Percentiles rank a stretch among this genome's conserved stretches.
These are phyloP conservation scores for Mallotus japonicus DNA, from an alignment of 441 rosid genomes.

Conservation along the genomic window DNA sequence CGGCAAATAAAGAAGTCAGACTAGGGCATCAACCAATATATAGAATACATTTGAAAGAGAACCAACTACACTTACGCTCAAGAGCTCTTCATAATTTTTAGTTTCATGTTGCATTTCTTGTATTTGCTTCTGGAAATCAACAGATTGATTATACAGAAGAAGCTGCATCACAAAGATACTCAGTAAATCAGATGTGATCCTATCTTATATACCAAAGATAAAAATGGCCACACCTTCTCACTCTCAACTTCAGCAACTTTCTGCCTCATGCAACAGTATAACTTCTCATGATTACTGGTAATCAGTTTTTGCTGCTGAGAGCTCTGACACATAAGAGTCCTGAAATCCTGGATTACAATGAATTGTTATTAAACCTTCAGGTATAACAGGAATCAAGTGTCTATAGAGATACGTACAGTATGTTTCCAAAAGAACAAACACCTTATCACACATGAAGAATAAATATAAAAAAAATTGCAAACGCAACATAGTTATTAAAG, in stretches of 20 bases:
- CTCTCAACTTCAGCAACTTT: slow-evolving; percentile 53
- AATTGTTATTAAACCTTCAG: slow-evolving; percentile 16
- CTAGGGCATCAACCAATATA: slow-evolving; percentile 18
- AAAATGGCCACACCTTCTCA: slow-evolving; percentile 54
- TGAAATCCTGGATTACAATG: slow-evolving; percentile 55
- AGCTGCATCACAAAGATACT: slow-evolving; percentile 36
- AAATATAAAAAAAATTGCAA: not conserved
- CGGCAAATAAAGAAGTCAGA: slow-evolving; percentile 24
- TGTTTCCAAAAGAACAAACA: not conserved
- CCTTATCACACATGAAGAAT: slow-evolving; percentile 1
- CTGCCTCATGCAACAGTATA: slow-evolving; percentile 40
- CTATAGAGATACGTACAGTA: not conserved
- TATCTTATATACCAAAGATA: slow-evolving; percentile 1
- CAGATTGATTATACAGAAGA: slow-evolving; percentile 40
- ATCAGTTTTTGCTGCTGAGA: slow-evolving; percentile 50
- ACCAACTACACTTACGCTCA: slow-evolving; percentile 37
- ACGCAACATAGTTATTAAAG: not conserved
- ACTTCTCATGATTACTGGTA: slow-evolving; percentile 39
- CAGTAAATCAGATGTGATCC: not conserved
- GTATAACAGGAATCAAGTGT: slow-evolving; percentile 10
- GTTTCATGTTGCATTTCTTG: slow-evolving; percentile 46
- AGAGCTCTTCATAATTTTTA: slow-evolving; percentile 47
- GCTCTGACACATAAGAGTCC: slow-evolving; percentile 40
- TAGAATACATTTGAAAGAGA: slow-evolving; percentile 8
- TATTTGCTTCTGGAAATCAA: slow-evolving; percentile 52